Percentiles rank a stretch among this genome's conserved stretches.
Conservation (phyloP, 768 basidiomycete species). For the Hericium coralloides region DNA sequence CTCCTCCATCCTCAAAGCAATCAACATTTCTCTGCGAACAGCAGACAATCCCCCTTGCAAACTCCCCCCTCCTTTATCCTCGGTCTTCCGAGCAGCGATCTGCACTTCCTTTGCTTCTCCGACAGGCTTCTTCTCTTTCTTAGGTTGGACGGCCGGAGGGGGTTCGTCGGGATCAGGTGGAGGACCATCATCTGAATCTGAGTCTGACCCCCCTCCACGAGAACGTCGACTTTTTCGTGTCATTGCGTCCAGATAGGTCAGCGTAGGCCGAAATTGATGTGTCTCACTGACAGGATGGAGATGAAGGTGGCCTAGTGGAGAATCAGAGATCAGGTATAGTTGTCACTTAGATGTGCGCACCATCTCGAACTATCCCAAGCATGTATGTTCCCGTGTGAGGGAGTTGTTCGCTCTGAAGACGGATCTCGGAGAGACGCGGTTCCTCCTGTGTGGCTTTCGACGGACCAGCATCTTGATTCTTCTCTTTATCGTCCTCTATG, state of each 20-base stretch:
- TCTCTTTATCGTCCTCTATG: slow-evolving; percentile 69
- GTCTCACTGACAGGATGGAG: slow-evolving; percentile 71
- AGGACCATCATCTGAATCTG: slow-evolving; percentile 72
- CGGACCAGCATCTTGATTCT: slow-evolving; percentile 47
- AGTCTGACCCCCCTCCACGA: slow-evolving; percentile 43
- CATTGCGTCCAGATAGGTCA: slow-evolving; percentile 72
- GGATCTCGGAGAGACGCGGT: slow-evolving; percentile 57
- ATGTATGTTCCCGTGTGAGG: slow-evolving; percentile 58
- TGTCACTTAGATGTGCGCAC: slow-evolving; percentile 29
- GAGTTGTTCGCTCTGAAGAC: slow-evolving; percentile 67
- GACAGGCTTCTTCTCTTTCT: slow-evolving; percentile 48
- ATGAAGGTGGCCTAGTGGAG: slow-evolving; percentile 51
- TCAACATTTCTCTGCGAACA: slow-evolving; percentile 69
- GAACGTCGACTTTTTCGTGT: slow-evolving; percentile 51
- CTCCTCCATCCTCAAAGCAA: slow-evolving; percentile 63
- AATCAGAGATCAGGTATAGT: background rate
- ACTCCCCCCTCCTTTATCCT: slow-evolving; percentile 50
- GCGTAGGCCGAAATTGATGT: slow-evolving; percentile 74
- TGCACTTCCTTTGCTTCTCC: slow-evolving; percentile 71
- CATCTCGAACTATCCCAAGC: slow-evolving; percentile 68
- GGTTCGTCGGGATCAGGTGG: slow-evolving; percentile 75
- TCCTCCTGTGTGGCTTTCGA: slow-evolving; percentile 20
- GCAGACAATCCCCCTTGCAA: slow-evolving; percentile 59
- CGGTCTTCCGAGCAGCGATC: slow-evolving; percentile 57
- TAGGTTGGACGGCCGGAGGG: slow-evolving; percentile 33